phyloP scores from a whole-genome alignment of 192 early-diverging fungal species.

The Spizellomyces punctatus region DNA sequence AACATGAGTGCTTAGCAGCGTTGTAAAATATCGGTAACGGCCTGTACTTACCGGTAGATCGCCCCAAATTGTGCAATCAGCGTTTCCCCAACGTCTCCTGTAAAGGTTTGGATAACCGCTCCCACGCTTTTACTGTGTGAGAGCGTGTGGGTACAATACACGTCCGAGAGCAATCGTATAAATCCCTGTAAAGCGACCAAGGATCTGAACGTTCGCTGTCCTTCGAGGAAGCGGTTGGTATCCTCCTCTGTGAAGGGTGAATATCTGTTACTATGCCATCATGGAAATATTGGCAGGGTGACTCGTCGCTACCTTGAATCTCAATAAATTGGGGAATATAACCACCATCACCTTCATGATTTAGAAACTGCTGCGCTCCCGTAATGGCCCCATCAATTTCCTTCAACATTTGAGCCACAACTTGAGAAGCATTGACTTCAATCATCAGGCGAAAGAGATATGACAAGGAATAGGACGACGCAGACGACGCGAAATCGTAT shows the following conservation, averaged over 20 bases:
- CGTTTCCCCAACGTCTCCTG: slow-evolving; percentile 48
- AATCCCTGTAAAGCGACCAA: slow-evolving; percentile 66
- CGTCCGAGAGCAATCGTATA: slow-evolving; percentile 67
- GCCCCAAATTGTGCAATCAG: slow-evolving; percentile 58
- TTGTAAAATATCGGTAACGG: slow-evolving; percentile 1
- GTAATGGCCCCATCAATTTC: slow-evolving; percentile 53
- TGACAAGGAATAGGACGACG: slow-evolving; percentile 67
- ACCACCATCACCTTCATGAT: slow-evolving; percentile 36
- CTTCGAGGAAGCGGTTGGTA: slow-evolving; percentile 38
- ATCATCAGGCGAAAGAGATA: slow-evolving; percentile 72
- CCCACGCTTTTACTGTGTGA: slow-evolving; percentile 66
- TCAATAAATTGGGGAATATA: slow-evolving; percentile 64
- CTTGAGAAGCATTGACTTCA: slow-evolving; percentile 61
- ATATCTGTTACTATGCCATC: neutral
- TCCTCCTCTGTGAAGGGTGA: slow-evolving; percentile 39
- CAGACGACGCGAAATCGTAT: slow-evolving; percentile 68
- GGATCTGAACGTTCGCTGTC: slow-evolving; percentile 54
- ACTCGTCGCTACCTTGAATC: slow-evolving; percentile 25
- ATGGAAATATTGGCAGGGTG: neutral
- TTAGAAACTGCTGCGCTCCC: slow-evolving; percentile 49
- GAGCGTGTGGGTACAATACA: slow-evolving; percentile 66
- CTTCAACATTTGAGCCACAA: slow-evolving; percentile 56
- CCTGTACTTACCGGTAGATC: slow-evolving; percentile 58
- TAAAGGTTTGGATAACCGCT: slow-evolving; percentile 64
- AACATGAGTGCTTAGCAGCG: too few species aligned